These are phyloP conservation scores for Clavulina sp. DNA, from an alignment of 768 basidiomycete species.

Conservation along the genomic window DNA sequence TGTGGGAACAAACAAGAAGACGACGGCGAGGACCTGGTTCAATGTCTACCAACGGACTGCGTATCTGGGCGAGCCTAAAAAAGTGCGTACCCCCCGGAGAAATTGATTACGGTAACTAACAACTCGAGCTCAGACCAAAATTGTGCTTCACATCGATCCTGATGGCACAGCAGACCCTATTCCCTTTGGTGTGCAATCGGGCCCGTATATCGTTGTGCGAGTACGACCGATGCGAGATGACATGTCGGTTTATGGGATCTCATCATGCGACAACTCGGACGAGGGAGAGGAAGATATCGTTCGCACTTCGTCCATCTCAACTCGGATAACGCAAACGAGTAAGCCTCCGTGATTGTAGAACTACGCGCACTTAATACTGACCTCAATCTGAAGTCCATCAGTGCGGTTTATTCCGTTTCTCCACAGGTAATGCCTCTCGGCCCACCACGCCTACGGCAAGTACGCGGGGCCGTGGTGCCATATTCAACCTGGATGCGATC, in stretches of 20 bases:
- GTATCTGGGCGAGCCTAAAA: slow-evolving; percentile 60
- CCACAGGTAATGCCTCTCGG: slow-evolving; percentile 54
- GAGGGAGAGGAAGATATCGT: slow-evolving; percentile 71
- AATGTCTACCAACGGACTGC: slow-evolving; percentile 74
- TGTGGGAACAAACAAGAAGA: slow-evolving; percentile 48
- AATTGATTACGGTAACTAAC: neutral
- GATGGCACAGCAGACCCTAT: slow-evolving; percentile 57
- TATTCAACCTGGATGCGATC: slow-evolving; percentile 78
- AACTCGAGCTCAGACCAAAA: slow-evolving; percentile 84
- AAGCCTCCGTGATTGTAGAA: slow-evolving; percentile 16
- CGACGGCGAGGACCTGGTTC: slow-evolving; percentile 66
- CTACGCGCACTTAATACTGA: too few relatives aligned
- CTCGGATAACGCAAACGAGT: slow-evolving; percentile 71
- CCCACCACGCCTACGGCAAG: slow-evolving; percentile 73
- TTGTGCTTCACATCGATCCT: slow-evolving; percentile 74
- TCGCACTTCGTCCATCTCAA: slow-evolving; percentile 53
- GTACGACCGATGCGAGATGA: slow-evolving; percentile 74
- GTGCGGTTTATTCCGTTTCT: slow-evolving; percentile 78
- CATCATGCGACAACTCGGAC: slow-evolving; percentile 54
- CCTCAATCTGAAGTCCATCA: too few relatives aligned
- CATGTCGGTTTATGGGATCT: slow-evolving; percentile 50
- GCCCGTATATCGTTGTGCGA: slow-evolving; percentile 66
- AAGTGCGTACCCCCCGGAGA: slow-evolving; percentile 34
- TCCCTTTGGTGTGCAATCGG: slow-evolving; percentile 47
- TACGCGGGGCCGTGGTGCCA: slow-evolving; percentile 42